These are phyloP conservation scores for Abortiporus biennis DNA, from an alignment of 1,284 basidiomycete genomes.

Conservation along the genomic window DNA sequence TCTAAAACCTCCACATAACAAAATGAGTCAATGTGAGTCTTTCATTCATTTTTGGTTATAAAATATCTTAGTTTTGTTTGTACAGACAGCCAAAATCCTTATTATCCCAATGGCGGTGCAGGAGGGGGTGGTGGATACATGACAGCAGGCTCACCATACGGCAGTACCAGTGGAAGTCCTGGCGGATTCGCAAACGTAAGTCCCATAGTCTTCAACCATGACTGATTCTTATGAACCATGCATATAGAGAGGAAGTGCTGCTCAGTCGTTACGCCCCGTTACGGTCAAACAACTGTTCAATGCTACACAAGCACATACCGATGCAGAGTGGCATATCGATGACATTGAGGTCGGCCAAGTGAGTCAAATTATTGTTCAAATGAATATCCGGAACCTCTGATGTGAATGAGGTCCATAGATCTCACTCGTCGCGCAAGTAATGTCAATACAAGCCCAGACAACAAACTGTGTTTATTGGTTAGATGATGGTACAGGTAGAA, in stretches of 20 bases:
- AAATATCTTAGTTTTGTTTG: no score
- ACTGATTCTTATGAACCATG: background rate
- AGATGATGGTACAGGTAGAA: slow-evolving; percentile 86
- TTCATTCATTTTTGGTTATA: background rate
- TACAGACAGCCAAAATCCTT: slow-evolving; percentile 26
- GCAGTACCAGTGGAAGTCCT: slow-evolving; percentile 37
- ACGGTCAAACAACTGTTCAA: slow-evolving; percentile 78
- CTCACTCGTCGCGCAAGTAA: slow-evolving; percentile 78
- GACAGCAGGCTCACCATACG: slow-evolving; percentile 37
- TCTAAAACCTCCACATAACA: no score
- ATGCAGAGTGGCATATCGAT: slow-evolving; percentile 86
- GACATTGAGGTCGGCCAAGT: slow-evolving; percentile 80
- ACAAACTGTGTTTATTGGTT: slow-evolving; percentile 82
- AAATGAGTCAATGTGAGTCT: slow-evolving; percentile 38
- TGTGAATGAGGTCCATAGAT: no score
- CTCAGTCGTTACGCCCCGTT: slow-evolving; percentile 77
- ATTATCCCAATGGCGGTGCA: slow-evolving; percentile 26
- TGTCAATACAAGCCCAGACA: slow-evolving; percentile 62
- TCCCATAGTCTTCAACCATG: slow-evolving; percentile 1
- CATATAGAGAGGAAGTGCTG: slow-evolving; percentile 22
- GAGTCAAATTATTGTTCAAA: slow-evolving; percentile 15
- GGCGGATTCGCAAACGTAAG: slow-evolving; percentile 34
- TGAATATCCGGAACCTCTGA: background rate
- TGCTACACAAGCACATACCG: slow-evolving; percentile 79
- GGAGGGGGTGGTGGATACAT: slow-evolving; percentile 33